A percentile compares a stretch with the other conserved stretches of the same genome.
These are phyloP conservation scores for Botrytis deweyae DNA, from an alignment of 2,329 filamentous ascomycete species.

Conservation along the genomic window DNA sequence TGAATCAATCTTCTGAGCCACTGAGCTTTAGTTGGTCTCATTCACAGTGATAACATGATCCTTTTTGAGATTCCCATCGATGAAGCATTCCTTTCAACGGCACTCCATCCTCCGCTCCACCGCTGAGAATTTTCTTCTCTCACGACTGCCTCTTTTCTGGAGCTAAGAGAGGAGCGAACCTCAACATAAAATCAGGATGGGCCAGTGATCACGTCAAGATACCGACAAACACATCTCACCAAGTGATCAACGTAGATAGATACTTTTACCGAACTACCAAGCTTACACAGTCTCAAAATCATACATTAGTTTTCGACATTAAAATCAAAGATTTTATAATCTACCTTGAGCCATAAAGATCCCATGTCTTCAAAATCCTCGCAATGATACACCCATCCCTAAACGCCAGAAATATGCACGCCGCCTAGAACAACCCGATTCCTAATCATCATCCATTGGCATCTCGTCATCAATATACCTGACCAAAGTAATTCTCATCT, in stretches of 20 bases:
- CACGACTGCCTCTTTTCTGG: background rate
- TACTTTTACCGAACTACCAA: background rate
- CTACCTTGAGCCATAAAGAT: slow-evolving; percentile 13
- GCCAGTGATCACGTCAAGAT: background rate
- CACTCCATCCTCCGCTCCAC: background rate
- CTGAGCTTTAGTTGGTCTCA: background rate
- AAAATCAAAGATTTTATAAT: slow-evolving; percentile 13
- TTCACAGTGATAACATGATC: background rate
- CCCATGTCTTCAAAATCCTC: slow-evolving; percentile 14
- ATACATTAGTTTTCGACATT: slow-evolving; percentile 5
- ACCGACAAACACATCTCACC: background rate
- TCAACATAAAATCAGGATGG: background rate
- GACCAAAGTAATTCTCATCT: slow-evolving; percentile 91
- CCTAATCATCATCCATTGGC: slow-evolving; percentile 88
- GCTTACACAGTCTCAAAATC: slow-evolving; percentile 1
- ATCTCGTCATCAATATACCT: slow-evolving; percentile 97
- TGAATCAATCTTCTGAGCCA: background rate
- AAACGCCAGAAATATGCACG: slow-evolving; percentile 15
- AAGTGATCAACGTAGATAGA: slow-evolving; percentile 8
- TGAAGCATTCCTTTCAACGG: background rate
- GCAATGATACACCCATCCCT: slow-evolving; percentile 15
- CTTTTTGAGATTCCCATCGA: background rate
- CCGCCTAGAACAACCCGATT: background rate
- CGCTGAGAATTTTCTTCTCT: too few species aligned
- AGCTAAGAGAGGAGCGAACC: too few species aligned